phyloP scores from a whole-genome alignment of 495 filamentous ascomycete species.

The Aspergillus biplanus region DNA sequence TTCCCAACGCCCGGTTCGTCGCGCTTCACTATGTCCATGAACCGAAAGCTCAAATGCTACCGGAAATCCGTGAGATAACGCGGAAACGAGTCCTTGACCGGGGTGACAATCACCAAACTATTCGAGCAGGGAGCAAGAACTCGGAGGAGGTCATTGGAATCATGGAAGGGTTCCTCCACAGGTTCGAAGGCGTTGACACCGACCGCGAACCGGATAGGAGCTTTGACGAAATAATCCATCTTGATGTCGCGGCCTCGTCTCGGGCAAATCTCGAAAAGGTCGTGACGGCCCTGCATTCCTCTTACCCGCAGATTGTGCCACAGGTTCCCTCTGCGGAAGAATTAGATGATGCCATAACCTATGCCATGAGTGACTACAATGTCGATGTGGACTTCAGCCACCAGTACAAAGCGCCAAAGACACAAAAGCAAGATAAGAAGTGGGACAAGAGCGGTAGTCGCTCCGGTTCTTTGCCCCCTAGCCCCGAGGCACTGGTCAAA shows the following conservation, averaged over 20 bases:
- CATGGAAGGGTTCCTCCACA: constrained; percentile 90
- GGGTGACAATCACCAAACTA: constrained; percentile 97
- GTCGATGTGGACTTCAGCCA: constrained; percentile 72
- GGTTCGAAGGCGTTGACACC: constrained; percentile 78
- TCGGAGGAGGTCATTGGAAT: constrained; percentile 75
- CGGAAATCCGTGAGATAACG: constrained; percentile 73
- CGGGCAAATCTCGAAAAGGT: constrained; percentile 85
- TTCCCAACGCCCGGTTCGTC: constrained; percentile 71
- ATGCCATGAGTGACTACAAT: constrained; percentile 75
- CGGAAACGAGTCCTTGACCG: constrained; percentile 77
- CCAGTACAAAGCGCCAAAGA: constrained; percentile 32
- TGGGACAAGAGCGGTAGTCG: constrained; percentile 27
- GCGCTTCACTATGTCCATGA: constrained; percentile 92
- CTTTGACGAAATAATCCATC: constrained; percentile 83
- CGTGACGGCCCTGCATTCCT: constrained; percentile 65
- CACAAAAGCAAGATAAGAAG: constrained; percentile 40
- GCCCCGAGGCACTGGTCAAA: constrained; percentile 34
- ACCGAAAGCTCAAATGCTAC: constrained; percentile 55
- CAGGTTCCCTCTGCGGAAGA: constrained; percentile 71
- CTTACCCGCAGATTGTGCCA: constrained; percentile 75
- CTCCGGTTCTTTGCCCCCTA: constrained; percentile 16
- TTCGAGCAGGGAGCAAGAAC: constrained; percentile 73
- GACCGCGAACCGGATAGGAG: constrained; percentile 66
- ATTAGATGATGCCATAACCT: constrained; percentile 78
- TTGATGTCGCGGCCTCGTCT: constrained; percentile 76